Percentiles rank a stretch among this genome's conserved stretches.
Evolutionary conservation across 805 yeast species (phyloP).

Genomic region (Saturnispora bothae): DNA sequence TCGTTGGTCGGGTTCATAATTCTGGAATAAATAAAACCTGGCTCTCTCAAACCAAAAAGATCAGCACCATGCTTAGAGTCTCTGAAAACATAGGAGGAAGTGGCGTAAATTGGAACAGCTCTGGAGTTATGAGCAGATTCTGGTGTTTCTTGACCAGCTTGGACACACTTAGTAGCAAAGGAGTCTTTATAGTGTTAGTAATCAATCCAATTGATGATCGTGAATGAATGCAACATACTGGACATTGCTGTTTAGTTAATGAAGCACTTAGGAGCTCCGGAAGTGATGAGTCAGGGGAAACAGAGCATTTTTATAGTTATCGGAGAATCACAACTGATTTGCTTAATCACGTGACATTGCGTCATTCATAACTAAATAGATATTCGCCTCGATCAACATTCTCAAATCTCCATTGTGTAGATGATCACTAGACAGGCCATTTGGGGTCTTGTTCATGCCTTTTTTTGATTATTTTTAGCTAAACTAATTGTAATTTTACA

Average conservation of each 20-base stretch:
- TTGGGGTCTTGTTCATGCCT: too few relatives aligned
- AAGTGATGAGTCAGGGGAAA: too few relatives aligned
- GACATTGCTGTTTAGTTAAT: too few relatives aligned
- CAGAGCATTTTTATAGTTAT: too few relatives aligned
- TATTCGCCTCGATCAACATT: too few relatives aligned
- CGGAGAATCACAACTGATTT: neutral
- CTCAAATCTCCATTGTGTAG: too few relatives aligned
- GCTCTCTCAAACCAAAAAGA: constrained; percentile 71
- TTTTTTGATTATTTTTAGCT: too few relatives aligned
- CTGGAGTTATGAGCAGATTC: constrained; percentile 56
- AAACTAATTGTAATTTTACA: too few relatives aligned
- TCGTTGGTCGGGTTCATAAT: constrained; percentile 89
- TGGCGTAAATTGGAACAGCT: constrained; percentile 90
- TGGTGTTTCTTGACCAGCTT: constrained; percentile 82
- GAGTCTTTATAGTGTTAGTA: constrained; percentile 3
- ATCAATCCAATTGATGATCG: neutral
- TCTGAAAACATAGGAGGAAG: constrained; percentile 80
- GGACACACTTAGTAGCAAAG: constrained; percentile 46
- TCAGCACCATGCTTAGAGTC: constrained; percentile 90
- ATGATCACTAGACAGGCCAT: too few relatives aligned
- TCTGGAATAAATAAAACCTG: constrained; percentile 84
- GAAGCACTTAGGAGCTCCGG: too few relatives aligned
- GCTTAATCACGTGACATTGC: neutral
- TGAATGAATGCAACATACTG: neutral
- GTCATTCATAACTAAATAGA: neutral